Conservation (phyloP, 1,284 basidiomycete species). For the Malassezia sympodialis region DNA sequence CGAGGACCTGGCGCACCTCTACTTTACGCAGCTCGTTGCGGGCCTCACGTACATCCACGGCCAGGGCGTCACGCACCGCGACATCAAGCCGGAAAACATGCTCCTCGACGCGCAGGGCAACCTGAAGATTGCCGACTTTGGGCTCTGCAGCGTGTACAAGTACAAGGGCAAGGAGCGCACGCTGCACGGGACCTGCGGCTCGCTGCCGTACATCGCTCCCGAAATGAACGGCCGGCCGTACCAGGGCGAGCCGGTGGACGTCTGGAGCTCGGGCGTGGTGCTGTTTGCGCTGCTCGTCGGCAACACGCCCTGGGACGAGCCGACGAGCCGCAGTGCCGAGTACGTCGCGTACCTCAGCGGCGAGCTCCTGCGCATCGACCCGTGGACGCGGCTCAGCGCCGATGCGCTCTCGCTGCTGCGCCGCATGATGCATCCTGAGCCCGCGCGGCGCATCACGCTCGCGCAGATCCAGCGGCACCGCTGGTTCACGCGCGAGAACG, state of each 20-base stretch:
- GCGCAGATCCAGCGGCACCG: constrained; percentile 41
- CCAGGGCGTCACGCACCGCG: constrained; percentile 54
- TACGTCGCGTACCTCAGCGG: constrained; percentile 67
- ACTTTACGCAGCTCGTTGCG: constrained; percentile 75
- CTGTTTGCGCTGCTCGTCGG: constrained; percentile 82
- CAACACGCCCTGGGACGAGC: constrained; percentile 97
- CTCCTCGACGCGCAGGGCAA: constrained; percentile 53
- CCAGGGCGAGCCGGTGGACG: constrained; percentile 80
- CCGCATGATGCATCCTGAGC: constrained; percentile 40
- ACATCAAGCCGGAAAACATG: constrained; percentile 52
- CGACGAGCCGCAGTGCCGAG: constrained; percentile 67
- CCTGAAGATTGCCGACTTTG: constrained; percentile 91
- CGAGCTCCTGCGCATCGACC: constrained; percentile 60
- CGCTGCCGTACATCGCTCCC: constrained; percentile 86
- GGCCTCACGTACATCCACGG: constrained; percentile 66
- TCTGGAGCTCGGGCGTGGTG: constrained; percentile 91
- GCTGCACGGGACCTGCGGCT: constrained; percentile 61
- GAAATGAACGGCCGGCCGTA: constrained; percentile 60
- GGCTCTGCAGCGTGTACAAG: constrained; percentile 79
- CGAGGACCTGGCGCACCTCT: constrained; percentile 79
- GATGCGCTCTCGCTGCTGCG: constrained; percentile 52
- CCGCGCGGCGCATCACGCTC: constrained; percentile 29
- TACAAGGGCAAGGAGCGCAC: constrained; percentile 66
- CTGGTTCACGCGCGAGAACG: constrained; percentile 41
- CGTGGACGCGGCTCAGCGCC: constrained; percentile 66